phyloP scores from a whole-genome alignment of 108 stramenopile genomes.

The Nitzschia putrida region DNA sequence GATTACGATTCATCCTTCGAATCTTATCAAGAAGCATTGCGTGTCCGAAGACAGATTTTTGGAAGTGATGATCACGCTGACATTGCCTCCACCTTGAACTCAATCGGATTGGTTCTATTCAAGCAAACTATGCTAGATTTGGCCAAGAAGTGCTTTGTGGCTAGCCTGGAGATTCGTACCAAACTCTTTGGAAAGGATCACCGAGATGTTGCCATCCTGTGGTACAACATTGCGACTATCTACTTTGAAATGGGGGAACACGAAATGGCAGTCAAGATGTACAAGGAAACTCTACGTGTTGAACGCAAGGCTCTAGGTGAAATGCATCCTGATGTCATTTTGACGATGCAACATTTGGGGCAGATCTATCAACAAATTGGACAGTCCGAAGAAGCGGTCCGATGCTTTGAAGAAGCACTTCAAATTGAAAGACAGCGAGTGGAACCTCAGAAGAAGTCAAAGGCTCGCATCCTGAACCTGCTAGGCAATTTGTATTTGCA shows the following conservation, averaged over 20 bases:
- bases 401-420: slow-evolving; percentile 57
- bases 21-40: slow-evolving; percentile 62
- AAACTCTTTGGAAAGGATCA: slow-evolving; percentile 48
- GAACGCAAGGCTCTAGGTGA: slow-evolving; percentile 52
- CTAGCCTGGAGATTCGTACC: slow-evolving; percentile 57
- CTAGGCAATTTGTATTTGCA: slow-evolving; percentile 61
- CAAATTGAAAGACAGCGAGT: slow-evolving; percentile 40
- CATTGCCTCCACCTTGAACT: slow-evolving; percentile 63
- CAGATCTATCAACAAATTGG: slow-evolving; percentile 65
- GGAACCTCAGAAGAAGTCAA: slow-evolving; percentile 17
- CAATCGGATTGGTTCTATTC: slow-evolving; percentile 62
- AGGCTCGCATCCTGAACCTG: slow-evolving; percentile 53
- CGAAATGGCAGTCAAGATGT: slow-evolving; percentile 52
- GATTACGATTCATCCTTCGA: slow-evolving; percentile 57
- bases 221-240: slow-evolving; percentile 62
- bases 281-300: slow-evolving; percentile 57
- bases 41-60: slow-evolving; percentile 49
- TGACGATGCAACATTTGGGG: slow-evolving; percentile 62
- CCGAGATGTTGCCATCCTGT: slow-evolving; percentile 50
- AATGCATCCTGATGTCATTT: slow-evolving; percentile 59
- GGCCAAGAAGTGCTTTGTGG: slow-evolving; percentile 60
- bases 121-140: slow-evolving; percentile 59
- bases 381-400: slow-evolving; percentile 48
- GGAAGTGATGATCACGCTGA: slow-evolving; percentile 57
- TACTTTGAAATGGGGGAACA: slow-evolving; percentile 61